phyloP scores from a whole-genome alignment of 2,329 filamentous ascomycete genomes.

The Fragosphaeria purpurea region DNA sequence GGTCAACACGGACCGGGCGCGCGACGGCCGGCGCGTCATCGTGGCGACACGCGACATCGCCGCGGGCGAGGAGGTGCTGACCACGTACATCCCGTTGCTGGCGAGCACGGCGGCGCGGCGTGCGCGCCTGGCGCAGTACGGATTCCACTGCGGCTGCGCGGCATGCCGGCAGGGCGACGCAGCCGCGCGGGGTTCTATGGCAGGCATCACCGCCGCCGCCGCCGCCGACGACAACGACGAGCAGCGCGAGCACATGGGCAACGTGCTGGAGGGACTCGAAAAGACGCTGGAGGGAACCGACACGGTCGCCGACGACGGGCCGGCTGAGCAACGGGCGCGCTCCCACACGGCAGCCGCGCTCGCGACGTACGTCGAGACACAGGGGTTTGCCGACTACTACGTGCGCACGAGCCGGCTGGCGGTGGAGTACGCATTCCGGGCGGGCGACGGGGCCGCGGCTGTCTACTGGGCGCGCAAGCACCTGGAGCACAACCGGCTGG shows the following conservation, averaged over 20 bases:
- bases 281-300: not conserved
- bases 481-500: conserved; percentile 1
- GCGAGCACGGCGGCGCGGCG: conserved; percentile 19
- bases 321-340: not conserved
- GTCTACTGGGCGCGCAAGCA: conserved; percentile 2
- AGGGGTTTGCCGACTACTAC: conserved; percentile 13
- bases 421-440: conserved; percentile 7
- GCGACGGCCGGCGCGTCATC: conserved; percentile 21
- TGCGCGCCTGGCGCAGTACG: conserved; percentile 22
- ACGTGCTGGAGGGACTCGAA: conserved; percentile 4
- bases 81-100: conserved; percentile 26
- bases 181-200: too few relatives aligned
- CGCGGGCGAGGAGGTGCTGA: conserved; percentile 25
- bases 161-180: conserved; percentile 1
- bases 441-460: not conserved
- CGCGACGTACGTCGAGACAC: conserved; percentile 21
- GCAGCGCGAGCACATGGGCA: conserved; percentile 7
- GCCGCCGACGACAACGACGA: conserved; percentile 1
- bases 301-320: not conserved
- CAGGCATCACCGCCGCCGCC: too few relatives aligned
- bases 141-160: conserved; percentile 11
- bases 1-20: conserved; percentile 15
- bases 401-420: conserved; percentile 12
- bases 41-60: conserved; percentile 21
- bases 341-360: conserved; percentile 1